A percentile compares a stretch with the other conserved stretches of the same genome.
Conservation (phyloP, 441 rosid genomes). For the Aleurites moluccanus region DNA sequence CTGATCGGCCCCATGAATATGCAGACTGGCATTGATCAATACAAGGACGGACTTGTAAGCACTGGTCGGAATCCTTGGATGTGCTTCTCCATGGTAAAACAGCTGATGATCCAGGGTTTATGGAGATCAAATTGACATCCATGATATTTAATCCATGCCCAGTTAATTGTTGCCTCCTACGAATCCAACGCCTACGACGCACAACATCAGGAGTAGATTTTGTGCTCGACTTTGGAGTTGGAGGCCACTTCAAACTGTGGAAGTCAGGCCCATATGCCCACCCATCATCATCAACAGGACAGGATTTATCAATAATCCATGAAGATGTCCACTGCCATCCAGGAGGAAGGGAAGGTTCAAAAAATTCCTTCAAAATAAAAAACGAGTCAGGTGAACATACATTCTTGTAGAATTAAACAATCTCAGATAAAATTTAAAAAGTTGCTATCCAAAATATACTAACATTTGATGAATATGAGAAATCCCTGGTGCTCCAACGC, state of each 20-base stretch:
- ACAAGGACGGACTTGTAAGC: constrained; percentile 75
- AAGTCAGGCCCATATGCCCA: constrained; percentile 69
- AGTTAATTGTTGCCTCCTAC: constrained; percentile 43
- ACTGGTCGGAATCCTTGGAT: constrained; percentile 63
- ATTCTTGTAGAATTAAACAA: background rate
- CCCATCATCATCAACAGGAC: constrained; percentile 57
- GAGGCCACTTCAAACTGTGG: constrained; percentile 61
- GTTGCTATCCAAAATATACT: constrained; percentile 18
- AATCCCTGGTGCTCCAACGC: constrained; percentile 62
- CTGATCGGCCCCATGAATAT: constrained; percentile 75
- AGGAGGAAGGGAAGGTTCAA: constrained; percentile 56
- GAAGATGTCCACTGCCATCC: constrained; percentile 72
- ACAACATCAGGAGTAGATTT: constrained; percentile 48
- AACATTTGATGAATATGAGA: constrained; percentile 62
- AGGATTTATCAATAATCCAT: constrained; percentile 64
- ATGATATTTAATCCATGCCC: constrained; percentile 26
- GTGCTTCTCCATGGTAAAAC: constrained; percentile 90
- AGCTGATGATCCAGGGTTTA: constrained; percentile 72
- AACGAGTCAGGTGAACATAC: constrained; percentile 6
- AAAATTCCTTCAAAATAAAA: constrained; percentile 52
- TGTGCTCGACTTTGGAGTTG: constrained; percentile 36
- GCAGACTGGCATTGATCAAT: constrained; percentile 48
- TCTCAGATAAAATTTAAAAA: constrained; percentile 5
- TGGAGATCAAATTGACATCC: constrained; percentile 33
- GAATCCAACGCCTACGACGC: constrained; percentile 69